Percentiles rank a stretch among this genome's conserved stretches.
phyloP scores from a whole-genome alignment of 306 rosid species.

The Dalbergia cochinchinensis region DNA sequence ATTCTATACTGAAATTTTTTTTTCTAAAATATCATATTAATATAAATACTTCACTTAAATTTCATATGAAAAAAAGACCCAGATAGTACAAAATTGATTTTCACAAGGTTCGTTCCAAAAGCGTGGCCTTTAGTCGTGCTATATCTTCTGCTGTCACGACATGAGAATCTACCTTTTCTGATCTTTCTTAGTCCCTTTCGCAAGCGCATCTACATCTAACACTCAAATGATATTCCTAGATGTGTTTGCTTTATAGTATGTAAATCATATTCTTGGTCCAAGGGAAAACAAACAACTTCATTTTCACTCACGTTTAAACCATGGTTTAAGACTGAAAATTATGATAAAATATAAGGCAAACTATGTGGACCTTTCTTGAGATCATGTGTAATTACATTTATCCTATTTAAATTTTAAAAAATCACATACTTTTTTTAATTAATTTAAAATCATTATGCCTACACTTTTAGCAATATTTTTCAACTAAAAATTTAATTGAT shows the following conservation, averaged over 20 bases:
- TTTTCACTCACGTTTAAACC: neutral
- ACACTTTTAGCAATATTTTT: too few species aligned
- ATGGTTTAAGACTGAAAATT: too few species aligned
- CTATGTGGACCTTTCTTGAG: too few species aligned
- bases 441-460: too few species aligned
- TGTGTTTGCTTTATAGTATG: neutral
- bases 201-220: neutral
- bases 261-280: neutral
- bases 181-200: neutral
- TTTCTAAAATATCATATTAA: too few species aligned
- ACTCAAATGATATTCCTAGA: neutral
- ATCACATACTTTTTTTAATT: too few species aligned
- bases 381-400: too few species aligned
- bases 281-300: neutral
- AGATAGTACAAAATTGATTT: neutral
- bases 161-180: slow-evolving; percentile 6
- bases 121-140: neutral
- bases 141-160: neutral
- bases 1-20: too few species aligned
- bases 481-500: too few species aligned
- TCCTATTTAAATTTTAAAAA: too few species aligned
- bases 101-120: neutral
- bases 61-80: neutral
- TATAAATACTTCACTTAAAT: too few species aligned
- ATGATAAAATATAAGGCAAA: too few species aligned